Conservation (phyloP, 2,329 filamentous ascomycete species). For the Xylariaceae sp. region DNA sequence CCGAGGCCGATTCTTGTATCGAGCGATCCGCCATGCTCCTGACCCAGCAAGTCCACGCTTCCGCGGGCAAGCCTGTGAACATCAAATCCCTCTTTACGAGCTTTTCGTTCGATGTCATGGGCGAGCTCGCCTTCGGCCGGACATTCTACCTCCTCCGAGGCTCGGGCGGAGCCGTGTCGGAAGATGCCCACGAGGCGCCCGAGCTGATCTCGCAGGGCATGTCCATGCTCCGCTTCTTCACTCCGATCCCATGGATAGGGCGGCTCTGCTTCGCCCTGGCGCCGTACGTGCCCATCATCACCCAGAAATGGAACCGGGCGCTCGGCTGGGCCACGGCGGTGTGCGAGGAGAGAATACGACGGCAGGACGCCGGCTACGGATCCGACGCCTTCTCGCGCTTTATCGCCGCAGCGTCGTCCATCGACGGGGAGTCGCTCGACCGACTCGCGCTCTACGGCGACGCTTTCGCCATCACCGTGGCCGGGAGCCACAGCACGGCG, state of each 20-base stretch:
- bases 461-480: constrained; percentile 9
- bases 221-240: constrained; percentile 12
- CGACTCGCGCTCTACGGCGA: constrained; percentile 13
- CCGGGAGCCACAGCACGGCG: constrained; percentile 14
- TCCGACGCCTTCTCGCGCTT: constrained; percentile 13
- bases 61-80: constrained; percentile 2
- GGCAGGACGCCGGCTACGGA: neutral
- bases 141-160: constrained; percentile 5
- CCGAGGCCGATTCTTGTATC: constrained; percentile 4
- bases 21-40: constrained; percentile 4
- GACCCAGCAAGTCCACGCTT: constrained; percentile 1
- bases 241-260: constrained; percentile 9
- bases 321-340: constrained; percentile 9
- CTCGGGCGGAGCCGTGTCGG: neutral
- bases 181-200: neutral
- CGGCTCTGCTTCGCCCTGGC: constrained; percentile 2
- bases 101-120: constrained; percentile 15
- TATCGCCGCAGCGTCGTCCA: constrained; percentile 1
- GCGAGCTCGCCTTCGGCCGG: constrained; percentile 7
- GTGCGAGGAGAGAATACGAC: constrained; percentile 6
- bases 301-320: constrained; percentile 5
- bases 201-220: neutral
- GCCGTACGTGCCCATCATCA: constrained; percentile 6
- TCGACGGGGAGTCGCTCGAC: constrained; percentile 10
- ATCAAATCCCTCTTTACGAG: constrained; percentile 11